phyloP scores from a whole-genome alignment of 225 moss, liverwort and hornwort species.

The Neckera pumila region DNA sequence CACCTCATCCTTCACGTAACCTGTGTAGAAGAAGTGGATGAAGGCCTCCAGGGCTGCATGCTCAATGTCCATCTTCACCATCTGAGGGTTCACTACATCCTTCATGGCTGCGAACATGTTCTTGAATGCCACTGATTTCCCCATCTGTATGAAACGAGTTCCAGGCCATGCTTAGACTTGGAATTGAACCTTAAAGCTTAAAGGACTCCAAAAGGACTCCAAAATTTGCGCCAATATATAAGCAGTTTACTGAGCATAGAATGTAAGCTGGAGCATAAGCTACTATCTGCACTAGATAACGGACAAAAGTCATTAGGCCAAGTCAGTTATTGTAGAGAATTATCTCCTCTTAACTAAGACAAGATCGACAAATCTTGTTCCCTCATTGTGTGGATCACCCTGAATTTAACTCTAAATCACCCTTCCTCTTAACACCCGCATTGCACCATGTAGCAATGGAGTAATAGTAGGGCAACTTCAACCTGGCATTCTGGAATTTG shows the following conservation, averaged over 20 bases:
- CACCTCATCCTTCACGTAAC: neutral
- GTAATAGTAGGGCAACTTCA: too few species aligned
- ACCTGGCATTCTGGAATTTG: neutral
- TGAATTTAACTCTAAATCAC: neutral
- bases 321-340: neutral
- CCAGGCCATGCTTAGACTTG: neutral
- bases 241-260: neutral
- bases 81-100: slow-evolving; percentile 10
- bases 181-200: neutral
- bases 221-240: neutral
- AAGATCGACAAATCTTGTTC: neutral
- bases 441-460: neutral
- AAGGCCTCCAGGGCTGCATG: slow-evolving; percentile 26
- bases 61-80: slow-evolving; percentile 46
- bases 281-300: neutral
- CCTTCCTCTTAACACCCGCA: neutral
- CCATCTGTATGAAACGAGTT: slow-evolving; percentile 1
- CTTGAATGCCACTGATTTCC: slow-evolving; percentile 33
- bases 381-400: neutral
- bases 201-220: neutral
- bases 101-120: slow-evolving; percentile 25
- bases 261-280: neutral
- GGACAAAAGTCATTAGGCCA: neutral
- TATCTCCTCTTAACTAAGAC: neutral
- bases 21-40: slow-evolving; percentile 35